Conservation (phyloP, 495 filamentous ascomycete genomes). For the Trichocladium antarcticum region DNA sequence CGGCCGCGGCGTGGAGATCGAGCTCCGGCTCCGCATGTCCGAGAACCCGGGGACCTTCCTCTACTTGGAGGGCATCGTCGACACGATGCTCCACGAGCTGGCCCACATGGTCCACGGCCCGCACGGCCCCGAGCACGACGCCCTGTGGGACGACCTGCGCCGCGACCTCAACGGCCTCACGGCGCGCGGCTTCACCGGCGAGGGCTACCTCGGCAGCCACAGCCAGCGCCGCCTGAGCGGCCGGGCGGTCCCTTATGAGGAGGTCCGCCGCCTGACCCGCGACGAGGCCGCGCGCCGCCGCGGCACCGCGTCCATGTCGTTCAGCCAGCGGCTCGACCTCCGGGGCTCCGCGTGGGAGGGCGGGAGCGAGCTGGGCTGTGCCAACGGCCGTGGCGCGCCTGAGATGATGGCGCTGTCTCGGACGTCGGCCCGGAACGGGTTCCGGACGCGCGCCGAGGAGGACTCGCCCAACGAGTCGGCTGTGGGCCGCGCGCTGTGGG, state of each 20-base stretch:
- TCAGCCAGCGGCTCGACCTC: too few species aligned
- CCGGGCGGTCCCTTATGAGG: slow-evolving; percentile 50
- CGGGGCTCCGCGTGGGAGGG: too few species aligned
- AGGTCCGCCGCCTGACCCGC: slow-evolving; percentile 65
- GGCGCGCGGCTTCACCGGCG: slow-evolving; percentile 79
- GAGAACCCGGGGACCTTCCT: slow-evolving; percentile 68
- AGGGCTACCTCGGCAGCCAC: slow-evolving; percentile 69
- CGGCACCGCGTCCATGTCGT: too few species aligned
- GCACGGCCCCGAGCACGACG: slow-evolving; percentile 73
- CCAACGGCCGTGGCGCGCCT: slow-evolving; percentile 47
- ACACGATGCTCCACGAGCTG: slow-evolving; percentile 95
- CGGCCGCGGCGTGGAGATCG: slow-evolving; percentile 65
- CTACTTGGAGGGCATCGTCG: slow-evolving; percentile 64
- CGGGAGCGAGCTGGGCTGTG: slow-evolving; percentile 59
- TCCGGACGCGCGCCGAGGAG: slow-evolving; percentile 74
- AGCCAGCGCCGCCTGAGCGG: slow-evolving; percentile 63
- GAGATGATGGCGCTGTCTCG: slow-evolving; percentile 53
- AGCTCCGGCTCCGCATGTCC: slow-evolving; percentile 70
- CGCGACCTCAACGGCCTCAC: slow-evolving; percentile 68
- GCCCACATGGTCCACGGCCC: slow-evolving; percentile 78
- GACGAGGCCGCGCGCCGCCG: slow-evolving; percentile 63
- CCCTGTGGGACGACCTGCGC: slow-evolving; percentile 76
- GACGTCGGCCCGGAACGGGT: slow-evolving; percentile 59
- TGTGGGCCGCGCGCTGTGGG: slow-evolving; percentile 79
- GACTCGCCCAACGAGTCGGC: slow-evolving; percentile 84